Evolutionary conservation across 2,329 filamentous ascomycete species (phyloP).

Genomic region (Epichloe brachyelytri): DNA sequence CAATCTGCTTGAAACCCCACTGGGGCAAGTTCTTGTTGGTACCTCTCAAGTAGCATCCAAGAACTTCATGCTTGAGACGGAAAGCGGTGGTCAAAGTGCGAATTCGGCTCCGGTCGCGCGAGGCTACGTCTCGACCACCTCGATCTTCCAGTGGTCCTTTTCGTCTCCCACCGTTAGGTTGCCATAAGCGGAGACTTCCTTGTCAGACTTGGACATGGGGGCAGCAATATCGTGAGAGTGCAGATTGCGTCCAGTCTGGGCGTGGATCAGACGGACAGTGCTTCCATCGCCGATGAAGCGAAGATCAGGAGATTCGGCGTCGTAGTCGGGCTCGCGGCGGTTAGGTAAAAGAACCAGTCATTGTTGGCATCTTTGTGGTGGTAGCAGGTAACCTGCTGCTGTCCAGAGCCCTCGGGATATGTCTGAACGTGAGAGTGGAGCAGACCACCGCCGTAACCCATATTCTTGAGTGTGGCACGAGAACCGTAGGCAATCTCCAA

Average conservation of each 20-base stretch:
- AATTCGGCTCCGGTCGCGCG: conserved; percentile 69
- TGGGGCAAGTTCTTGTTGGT: conserved; percentile 94
- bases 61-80: conserved; percentile 66
- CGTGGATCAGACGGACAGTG: conserved; percentile 77
- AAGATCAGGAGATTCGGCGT: conserved; percentile 51
- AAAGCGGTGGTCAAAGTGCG: conserved; percentile 90
- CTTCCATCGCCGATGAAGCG: conserved; percentile 69
- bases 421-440: conserved; percentile 95
- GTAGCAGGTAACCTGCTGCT: conserved; percentile 98
- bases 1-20: conserved; percentile 99
- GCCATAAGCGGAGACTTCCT: conserved; percentile 91
- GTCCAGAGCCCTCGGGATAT: conserved; percentile 80
- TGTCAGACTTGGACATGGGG: conserved; percentile 76
- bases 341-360: conserved; percentile 98
- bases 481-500: conserved; percentile 86
- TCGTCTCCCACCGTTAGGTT: conserved; percentile 92
- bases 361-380: conserved; percentile 99
- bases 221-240: conserved; percentile 88
- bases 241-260: conserved; percentile 90
- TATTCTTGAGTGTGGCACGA: conserved; percentile 89
- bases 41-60: conserved; percentile 89
- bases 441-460: conserved; percentile 95
- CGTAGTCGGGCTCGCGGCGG: conserved; percentile 60
- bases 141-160: conserved; percentile 94
- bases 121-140: conserved; percentile 87